Evolutionary conservation across 2,329 filamentous ascomycete genomes (phyloP).

Genomic region (Phialophora expanda): DNA sequence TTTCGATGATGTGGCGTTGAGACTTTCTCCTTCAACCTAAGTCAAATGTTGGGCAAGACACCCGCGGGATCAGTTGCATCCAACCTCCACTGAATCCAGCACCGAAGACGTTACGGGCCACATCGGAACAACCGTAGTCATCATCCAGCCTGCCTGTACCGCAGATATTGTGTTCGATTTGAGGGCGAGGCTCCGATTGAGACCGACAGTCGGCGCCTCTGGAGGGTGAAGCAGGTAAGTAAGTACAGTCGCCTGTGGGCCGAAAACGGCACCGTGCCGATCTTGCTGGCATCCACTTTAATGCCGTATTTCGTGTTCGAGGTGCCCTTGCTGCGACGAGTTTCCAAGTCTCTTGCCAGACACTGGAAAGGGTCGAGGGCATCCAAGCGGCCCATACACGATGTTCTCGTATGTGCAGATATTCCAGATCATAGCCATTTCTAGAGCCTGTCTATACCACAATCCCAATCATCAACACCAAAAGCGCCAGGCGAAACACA

Average conservation of each 20-base stretch:
- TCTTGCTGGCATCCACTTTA: neutral
- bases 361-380: neutral
- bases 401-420: neutral
- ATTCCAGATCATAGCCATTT: neutral
- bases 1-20: neutral
- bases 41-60: neutral
- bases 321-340: neutral
- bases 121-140: neutral
- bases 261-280: neutral
- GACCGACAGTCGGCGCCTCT: neutral
- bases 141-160: neutral
- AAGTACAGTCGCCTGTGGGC: neutral
- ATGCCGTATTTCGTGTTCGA: neutral
- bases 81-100: neutral
- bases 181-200: neutral
- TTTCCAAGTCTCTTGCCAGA: neutral
- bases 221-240: neutral
- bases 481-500: constrained; percentile 13
- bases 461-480: constrained; percentile 24
- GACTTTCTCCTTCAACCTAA: neutral
- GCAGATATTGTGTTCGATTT: neutral
- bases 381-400: neutral
- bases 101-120: neutral
- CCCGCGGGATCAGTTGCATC: neutral
- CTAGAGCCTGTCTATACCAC: constrained; percentile 1